Base-by-base conservation (phyloP, 2,329 filamentous ascomycete species). In the Chrysosporium queenslandicum region DNA sequence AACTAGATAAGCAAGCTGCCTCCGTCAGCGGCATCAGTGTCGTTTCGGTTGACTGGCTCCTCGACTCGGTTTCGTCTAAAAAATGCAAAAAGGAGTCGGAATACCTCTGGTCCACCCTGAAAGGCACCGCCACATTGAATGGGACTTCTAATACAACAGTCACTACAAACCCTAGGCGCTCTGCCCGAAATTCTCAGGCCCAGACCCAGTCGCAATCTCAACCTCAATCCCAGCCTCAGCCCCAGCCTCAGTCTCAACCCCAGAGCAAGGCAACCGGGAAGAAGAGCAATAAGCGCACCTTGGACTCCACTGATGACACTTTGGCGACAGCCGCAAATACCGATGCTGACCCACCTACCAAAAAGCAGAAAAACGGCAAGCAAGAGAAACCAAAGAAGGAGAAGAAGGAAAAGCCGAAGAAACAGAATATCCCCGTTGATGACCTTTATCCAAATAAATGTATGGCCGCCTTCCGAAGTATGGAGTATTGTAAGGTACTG, bases 21-120 rank as follows among this genome's bases (percentile, higher is more conserved):
- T 42, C 51, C 16, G 21, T 51, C 29, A 49, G 39, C 21, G 46
- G 46, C 6, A 66, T 84, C 11, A 73, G 73, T 2, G 73, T 87
- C 42, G 75, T 87, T 23, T 72, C 67, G 8, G 64, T 82, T 0
- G 67, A 77, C 12, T 88, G 85, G 85, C 67, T 82, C n/a, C 57
- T 77, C 1, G 75, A 81, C n/a, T 81, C 75, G 20, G 67, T 77
- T 34, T 56, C 68, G 12, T 64, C 68, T 14, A 70, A 69, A 42
- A 63, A 67, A 9, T 71, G 68, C 29, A 60, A 74, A 7, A 59
- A 69, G 7, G 70, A 71, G 51, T 64, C 66, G 12, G 53, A 62
- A 0, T 74, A 73, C 54, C 50, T 68, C 2, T 56, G 40, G 30
- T 43, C 49, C 9, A 36, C 40, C 1, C 74, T 16, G 53, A 51